Evolutionary conservation across 306 rosid genomes (phyloP).

Genomic region (Biancaea sappan): DNA sequence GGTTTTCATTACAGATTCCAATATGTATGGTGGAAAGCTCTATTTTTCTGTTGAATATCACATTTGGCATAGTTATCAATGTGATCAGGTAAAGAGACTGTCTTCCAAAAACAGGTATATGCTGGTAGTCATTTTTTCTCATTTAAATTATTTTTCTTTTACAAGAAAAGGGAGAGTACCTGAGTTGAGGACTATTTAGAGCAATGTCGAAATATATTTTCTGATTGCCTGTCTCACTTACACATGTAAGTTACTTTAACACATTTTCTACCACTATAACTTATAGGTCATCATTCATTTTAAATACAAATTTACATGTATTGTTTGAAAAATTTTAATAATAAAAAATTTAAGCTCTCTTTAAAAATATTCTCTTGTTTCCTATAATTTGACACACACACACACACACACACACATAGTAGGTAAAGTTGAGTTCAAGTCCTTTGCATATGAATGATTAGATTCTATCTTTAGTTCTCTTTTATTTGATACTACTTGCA

Average conservation of each 20-base stretch:
- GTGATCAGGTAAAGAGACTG: slow-evolving; percentile 54
- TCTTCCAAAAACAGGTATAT: slow-evolving; percentile 65
- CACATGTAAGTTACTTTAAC: slow-evolving; percentile 1
- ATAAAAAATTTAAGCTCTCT: no score
- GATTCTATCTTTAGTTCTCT: no score
- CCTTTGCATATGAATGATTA: no score
- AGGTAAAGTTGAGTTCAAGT: no score
- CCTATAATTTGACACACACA: no score
- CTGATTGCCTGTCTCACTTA: background rate
- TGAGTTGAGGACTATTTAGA: background rate
- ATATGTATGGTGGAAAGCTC: slow-evolving; percentile 48
- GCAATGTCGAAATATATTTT: background rate
- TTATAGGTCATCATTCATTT: slow-evolving; percentile 4
- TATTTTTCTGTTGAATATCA: slow-evolving; percentile 54
- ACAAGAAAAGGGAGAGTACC: background rate
- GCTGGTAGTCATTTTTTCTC: slow-evolving; percentile 10
- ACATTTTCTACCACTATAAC: slow-evolving; percentile 23
- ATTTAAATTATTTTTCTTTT: background rate
- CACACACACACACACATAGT: no score
- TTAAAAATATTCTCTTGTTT: no score
- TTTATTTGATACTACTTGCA: no score
- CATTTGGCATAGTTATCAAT: slow-evolving; percentile 70
- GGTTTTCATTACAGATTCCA: slow-evolving; percentile 51
- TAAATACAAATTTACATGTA: no score
- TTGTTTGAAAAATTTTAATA: no score